Percentiles rank a stretch among this genome's conserved stretches.
Evolutionary conservation across 2,329 filamentous ascomycete species (phyloP).

Genomic region (Exutisphaerella laricina): DNA sequence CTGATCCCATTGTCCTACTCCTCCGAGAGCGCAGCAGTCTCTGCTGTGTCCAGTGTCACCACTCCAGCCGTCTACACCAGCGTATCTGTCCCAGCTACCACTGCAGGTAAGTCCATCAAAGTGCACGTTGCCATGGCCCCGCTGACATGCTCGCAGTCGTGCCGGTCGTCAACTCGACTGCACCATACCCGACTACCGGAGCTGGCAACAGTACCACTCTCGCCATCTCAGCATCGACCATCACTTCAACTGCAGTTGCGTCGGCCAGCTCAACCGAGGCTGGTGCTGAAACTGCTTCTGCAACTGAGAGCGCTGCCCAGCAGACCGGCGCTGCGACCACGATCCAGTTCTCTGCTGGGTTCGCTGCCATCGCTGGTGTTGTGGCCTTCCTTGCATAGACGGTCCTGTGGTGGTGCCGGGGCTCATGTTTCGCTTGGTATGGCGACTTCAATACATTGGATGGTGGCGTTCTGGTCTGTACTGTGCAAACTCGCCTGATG

Average conservation of each 20-base stretch:
- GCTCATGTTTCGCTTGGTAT: too few relatives aligned
- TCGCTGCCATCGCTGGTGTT: constrained; percentile 1
- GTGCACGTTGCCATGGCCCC: too few relatives aligned
- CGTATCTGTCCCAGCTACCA: background rate
- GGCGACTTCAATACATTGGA: background rate
- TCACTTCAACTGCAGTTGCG: background rate
- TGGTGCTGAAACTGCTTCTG: background rate
- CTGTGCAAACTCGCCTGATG: background rate
- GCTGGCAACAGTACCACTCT: constrained; percentile 1
- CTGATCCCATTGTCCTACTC: background rate
- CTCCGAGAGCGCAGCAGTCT: background rate
- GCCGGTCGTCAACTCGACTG: constrained; percentile 3
- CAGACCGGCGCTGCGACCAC: constrained; percentile 1
- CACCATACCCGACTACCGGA: constrained; percentile 1
- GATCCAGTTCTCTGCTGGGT: constrained; percentile 2
- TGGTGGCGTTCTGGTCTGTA: background rate
- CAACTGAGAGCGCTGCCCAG: background rate
- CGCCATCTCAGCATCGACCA: background rate
- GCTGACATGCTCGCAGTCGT: background rate
- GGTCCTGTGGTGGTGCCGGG: too few relatives aligned
- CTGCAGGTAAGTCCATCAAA: background rate
- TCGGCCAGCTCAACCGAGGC: constrained; percentile 4
- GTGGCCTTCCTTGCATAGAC: constrained; percentile 3
- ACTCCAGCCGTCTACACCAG: background rate
- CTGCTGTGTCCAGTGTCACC: background rate